Base-by-base conservation (phyloP, 176 grass and related monocot genomes). In the Carex littledalei region DNA sequence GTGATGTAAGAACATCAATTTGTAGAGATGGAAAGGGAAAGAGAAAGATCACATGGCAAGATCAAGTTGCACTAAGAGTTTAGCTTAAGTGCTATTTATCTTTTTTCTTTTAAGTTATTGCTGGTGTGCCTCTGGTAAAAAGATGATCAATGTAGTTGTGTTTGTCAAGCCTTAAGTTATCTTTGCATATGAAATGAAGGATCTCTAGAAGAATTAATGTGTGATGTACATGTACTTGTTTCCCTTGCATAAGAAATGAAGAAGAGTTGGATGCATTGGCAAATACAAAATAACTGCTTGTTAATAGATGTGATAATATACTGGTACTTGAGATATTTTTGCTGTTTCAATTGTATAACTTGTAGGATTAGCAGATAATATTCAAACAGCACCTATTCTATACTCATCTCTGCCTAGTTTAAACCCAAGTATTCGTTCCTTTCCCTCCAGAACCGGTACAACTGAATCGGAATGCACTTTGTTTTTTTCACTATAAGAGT, bases 11-110 rank as follows among this genome's bases (percentile, higher is more conserved):
- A 57, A 65, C 80, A 47, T 79, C 63, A 7, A 78, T 86, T 50
- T 90, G 80, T 87, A 90, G 88, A 80, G 88, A 90, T 82, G 67
- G 71, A 17, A 81, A 65, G 59, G 77, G 86, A 13, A 90, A 86
- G 80, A 90, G 88, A 76, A 90, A 90, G 72, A 86, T 90, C 55
- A 79, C 88, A 31, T 87, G 85, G 88, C 85, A 87, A 84, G 88
- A 90, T 67, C 84, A 84, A 21, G 69, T 90, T 61, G 85, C 80
- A 67, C 67, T 90, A 59, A 80, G 77, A 82, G 88, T 87, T 80
- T 90, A 80, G 67, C 58, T 76, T 45, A 22, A 49, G n/a, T 82
- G 1, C 14, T 65, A 49, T 63, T 63, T 39, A 39, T 39, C 37
- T 81, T 43, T 17, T 50, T 81, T 49, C 18, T 53, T 76, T 9